These are phyloP conservation scores for Pseudocercospora musae DNA, from an alignment of 2,329 filamentous ascomycete genomes.

Conservation along the genomic window DNA sequence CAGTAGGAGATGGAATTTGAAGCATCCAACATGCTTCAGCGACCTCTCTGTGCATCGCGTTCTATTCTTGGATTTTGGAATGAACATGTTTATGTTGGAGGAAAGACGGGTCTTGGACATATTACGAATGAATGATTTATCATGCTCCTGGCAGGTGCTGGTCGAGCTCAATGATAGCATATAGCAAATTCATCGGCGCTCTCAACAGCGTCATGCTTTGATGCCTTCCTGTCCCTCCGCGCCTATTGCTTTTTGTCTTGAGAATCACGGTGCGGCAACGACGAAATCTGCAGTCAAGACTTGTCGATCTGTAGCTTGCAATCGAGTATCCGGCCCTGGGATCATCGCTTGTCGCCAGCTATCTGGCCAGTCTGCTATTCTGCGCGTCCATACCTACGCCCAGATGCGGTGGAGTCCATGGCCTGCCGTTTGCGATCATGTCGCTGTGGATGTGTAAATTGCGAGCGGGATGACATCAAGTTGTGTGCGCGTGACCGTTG, in stretches of 20 bases:
- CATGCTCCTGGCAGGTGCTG: background rate
- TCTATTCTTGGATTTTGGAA: background rate
- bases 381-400: too few species aligned
- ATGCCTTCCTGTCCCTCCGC: background rate
- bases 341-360: too few species aligned
- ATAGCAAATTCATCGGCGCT: background rate
- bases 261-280: background rate
- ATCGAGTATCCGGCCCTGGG: too few species aligned
- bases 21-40: conserved; percentile 3
- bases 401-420: background rate
- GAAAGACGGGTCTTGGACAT: background rate
- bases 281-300: background rate
- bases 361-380: background rate
- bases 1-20: background rate
- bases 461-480: background rate
- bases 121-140: background rate
- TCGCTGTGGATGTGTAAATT: background rate
- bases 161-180: background rate
- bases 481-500: background rate
- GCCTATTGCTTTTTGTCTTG: background rate
- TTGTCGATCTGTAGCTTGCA: background rate
- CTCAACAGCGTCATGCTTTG: background rate
- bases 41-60: background rate
- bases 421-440: background rate
- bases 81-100: background rate